Percentiles rank a stretch among this genome's conserved stretches.
Conservation (phyloP, 2,329 filamentous ascomycete species). For the Reticulascus tulasneorum region DNA sequence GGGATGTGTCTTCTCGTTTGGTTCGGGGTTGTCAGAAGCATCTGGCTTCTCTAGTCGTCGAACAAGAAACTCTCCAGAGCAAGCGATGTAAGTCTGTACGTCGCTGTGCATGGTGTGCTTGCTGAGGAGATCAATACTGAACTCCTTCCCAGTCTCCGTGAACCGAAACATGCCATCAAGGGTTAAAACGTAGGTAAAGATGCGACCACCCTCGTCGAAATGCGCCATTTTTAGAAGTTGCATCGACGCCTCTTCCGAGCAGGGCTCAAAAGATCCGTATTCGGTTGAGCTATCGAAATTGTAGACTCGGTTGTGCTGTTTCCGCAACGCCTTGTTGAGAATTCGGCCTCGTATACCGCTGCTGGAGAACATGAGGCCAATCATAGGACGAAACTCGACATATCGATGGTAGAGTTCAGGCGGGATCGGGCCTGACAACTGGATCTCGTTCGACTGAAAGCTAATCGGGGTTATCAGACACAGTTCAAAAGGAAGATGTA, state of each 20-base stretch:
- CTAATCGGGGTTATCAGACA: conserved; percentile 34
- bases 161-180: conserved; percentile 84
- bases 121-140: conserved; percentile 85
- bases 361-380: conserved; percentile 81
- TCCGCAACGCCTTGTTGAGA: conserved; percentile 79
- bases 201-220: conserved; percentile 77
- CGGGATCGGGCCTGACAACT: conserved; percentile 79
- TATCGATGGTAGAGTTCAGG: conserved; percentile 81
- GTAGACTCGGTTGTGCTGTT: conserved; percentile 86
- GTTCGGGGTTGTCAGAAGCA: conserved; percentile 37
- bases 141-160: conserved; percentile 93
- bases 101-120: conserved; percentile 98
- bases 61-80: conserved; percentile 89
- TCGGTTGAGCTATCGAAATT: conserved; percentile 77
- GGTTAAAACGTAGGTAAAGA: conserved; percentile 90
- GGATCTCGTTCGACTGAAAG: conserved; percentile 91
- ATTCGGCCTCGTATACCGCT: conserved; percentile 74
- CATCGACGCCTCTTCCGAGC: conserved; percentile 66
- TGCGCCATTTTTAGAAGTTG: conserved; percentile 85
- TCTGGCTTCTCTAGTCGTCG: conserved; percentile 57
- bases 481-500: no score
- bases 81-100: conserved; percentile 86
- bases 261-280: conserved; percentile 63
- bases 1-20: conserved; percentile 47
- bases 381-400: conserved; percentile 87